Base-by-base conservation (phyloP, 176 grass and related monocot genomes). In the Eleusine indica region DNA sequence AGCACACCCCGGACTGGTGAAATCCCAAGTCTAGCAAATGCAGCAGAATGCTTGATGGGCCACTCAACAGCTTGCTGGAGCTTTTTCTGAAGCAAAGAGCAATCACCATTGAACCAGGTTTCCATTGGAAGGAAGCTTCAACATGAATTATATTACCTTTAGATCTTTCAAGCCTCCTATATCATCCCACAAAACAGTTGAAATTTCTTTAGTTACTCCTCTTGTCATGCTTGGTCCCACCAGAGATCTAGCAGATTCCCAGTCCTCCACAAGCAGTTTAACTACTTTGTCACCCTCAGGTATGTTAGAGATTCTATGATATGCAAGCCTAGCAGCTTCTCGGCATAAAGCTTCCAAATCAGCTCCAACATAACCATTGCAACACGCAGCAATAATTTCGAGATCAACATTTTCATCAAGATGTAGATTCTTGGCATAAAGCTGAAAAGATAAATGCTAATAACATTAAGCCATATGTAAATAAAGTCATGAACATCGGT, bases 291-390 rank as follows among this genome's bases (percentile, higher is more conserved):
- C 75, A 47, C 82, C 62, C 16, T 68, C 51, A 16, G 66, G 70
- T n/a, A 46, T 73, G 66, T 80, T 84, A 78, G 68, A 75, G 18
- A 86, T 79, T 80, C 92, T 89, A 61, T 81, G 82, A 72, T 89
- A 81, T 73, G 92, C 92, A 74, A 85, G 82, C 48, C 73, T 88
- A 66, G 91, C 86, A 87, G 96, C 93, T 82, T 95, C 92, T 83
- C 87, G 83, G 73, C 85, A 95, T 37, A 95, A 68, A 67, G 91
- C 93, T 88, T 90, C 57, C 75, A 95, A 86, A 95, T 98, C 96
- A 73, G 96, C 93, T 70, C 93, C 96, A 75, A 93, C 96, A 80
- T 90, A 95, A 76, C 96, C 96, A 85, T 98, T 95, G 91, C 93
- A 93, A 35, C 66, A 95, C 40, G 89, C 87, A 79, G 93, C 91